Base-by-base conservation (phyloP, 805 yeast genomes). In the Candida nitratophila region DNA sequence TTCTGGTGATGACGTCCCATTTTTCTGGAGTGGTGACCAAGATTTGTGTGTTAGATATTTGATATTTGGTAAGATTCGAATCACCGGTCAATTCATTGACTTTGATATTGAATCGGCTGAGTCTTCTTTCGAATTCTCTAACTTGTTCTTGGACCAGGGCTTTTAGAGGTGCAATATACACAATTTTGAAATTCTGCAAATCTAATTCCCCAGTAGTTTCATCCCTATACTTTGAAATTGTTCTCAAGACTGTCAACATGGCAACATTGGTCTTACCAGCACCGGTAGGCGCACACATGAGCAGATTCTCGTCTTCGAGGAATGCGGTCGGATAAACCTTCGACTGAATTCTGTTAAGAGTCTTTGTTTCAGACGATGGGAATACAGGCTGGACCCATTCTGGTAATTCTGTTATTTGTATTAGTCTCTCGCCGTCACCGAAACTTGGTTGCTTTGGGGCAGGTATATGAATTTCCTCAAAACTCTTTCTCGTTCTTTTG, bases 201-300 rank as follows among this genome's bases (percentile, higher is more conserved):
- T 71, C 67, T 11, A 87, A 60, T n/a, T 69, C 63, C 0, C 82
- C 83, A 26, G 71, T 65, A 1, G 53, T 56, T 4, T 55, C 43
- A 39, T 71, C 64, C 54, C 83, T 66, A 56, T 64, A 76, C 40
- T 81, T 72, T 0, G 76, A 65, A 19, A 90, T 58, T 0, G 84
- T 69, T 40, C 83, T 65, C n/a, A 90, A 66, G 4, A 86, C 72
- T 0, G 96, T 70, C 39, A 93, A 64, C 81, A 93, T 77, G 0
- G 99, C 99, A 26, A 93, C 96, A 60, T 93, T 93, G 20, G 99
- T 91, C 60, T 91, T 91, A 67, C 99, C 99, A 2, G 96, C 96
- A 68, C 99, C 99, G 0, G 99, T 91, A 7, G 99, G 99, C 1
- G 99, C 98, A 73, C 98, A 91, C 52, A 91, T 68, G 16, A 91